A percentile compares a stretch with the other conserved stretches of the same genome.
Conservation (phyloP, 345 rosid genomes). For the Gossypium sturtianum region DNA sequence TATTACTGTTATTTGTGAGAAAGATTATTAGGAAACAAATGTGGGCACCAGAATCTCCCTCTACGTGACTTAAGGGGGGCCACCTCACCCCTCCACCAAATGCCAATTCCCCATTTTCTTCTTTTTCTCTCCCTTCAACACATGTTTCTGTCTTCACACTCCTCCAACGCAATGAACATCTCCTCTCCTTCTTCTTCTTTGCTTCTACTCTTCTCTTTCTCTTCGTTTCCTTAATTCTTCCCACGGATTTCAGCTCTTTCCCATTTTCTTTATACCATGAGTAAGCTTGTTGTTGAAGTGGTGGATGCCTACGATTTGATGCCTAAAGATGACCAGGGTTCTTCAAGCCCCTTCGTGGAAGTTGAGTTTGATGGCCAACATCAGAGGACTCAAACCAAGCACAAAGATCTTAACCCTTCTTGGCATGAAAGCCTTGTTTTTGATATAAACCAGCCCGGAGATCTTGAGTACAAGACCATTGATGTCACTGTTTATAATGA, state of each 20-base stretch:
- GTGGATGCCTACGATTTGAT: constrained; percentile 67
- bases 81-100: constrained; percentile 16
- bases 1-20: too few relatives aligned
- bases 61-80: background rate
- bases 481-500: constrained; percentile 57
- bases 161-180: constrained; percentile 14
- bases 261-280: constrained; percentile 33
- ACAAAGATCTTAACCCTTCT: constrained; percentile 58
- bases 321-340: constrained; percentile 83
- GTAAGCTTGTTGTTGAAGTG: constrained; percentile 66
- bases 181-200: constrained; percentile 23
- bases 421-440: constrained; percentile 77
- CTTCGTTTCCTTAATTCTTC: background rate
- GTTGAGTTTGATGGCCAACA: constrained; percentile 52
- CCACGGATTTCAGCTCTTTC: background rate
- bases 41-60: constrained; percentile 21
- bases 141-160: constrained; percentile 29
- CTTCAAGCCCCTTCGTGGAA: constrained; percentile 68
- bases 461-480: constrained; percentile 43
- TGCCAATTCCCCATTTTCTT: background rate
- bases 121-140: constrained; percentile 6
- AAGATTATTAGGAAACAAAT: background rate
- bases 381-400: constrained; percentile 58
- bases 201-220: constrained; percentile 18
- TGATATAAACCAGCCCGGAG: constrained; percentile 29